phyloP scores from a whole-genome alignment of 306 rosid genomes.

The Cucurbita ficifolia region DNA sequence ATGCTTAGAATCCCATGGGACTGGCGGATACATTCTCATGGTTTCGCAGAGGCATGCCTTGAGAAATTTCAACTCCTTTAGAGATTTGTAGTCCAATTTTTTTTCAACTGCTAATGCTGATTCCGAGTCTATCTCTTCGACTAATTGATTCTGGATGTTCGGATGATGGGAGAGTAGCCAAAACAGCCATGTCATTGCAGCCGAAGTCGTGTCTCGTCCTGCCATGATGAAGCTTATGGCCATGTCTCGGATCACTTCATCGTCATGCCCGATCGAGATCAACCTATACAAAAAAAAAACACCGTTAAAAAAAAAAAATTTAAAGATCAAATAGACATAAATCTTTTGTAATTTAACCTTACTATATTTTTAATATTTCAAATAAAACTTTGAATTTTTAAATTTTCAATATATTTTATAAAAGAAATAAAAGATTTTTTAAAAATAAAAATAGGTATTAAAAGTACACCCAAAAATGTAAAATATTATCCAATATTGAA shows the following conservation, averaged over 20 bases:
- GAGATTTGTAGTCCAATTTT: constrained; percentile 23
- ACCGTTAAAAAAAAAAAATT: too few relatives aligned
- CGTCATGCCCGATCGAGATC: constrained; percentile 32
- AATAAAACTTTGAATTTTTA: too few relatives aligned
- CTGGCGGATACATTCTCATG: constrained; percentile 82
- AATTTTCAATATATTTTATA: background rate
- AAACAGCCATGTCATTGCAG: constrained; percentile 89
- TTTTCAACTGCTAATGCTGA: background rate
- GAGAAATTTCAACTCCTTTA: constrained; percentile 33
- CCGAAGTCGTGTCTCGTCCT: constrained; percentile 83
- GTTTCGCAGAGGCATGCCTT: constrained; percentile 71
- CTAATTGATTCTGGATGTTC: constrained; percentile 17
- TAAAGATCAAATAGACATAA: too few relatives aligned
- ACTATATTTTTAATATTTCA: too few relatives aligned
- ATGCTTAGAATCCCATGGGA: constrained; percentile 88
- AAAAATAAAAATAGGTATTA: background rate
- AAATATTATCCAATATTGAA: background rate
- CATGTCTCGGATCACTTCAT: constrained; percentile 58
- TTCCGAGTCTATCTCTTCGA: constrained; percentile 29
- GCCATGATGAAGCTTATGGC: constrained; percentile 78
- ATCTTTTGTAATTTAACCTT: too few relatives aligned
- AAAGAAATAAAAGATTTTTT: background rate
- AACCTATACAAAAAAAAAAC: background rate
- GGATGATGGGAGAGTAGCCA: constrained; percentile 49
- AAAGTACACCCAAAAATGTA: background rate